Evolutionary conservation across 164 flowering plant species (phyloP), one percentile per base, ranked within the genome.

Genomic region (Annona squamosa): DNA sequence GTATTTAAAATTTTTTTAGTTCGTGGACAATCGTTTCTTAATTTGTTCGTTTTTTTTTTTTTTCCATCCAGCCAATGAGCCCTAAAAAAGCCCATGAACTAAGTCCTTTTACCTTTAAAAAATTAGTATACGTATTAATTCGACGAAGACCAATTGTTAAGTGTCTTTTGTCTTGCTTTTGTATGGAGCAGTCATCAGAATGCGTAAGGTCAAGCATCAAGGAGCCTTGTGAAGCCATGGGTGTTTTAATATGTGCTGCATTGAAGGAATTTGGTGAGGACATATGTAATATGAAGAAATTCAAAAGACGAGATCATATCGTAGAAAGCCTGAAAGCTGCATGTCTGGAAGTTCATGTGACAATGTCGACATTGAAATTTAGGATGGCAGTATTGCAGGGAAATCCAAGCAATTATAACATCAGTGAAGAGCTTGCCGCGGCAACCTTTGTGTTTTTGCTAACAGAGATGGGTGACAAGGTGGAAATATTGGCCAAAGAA

Each of bases 401-500:
- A 71, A 71, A 71, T 71, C 9, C 1, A 9, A 52, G 13, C 13
- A 52, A 16, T 52, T 26, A 26, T 26, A 43, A 12, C 17, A 44
- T n/a, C 44, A 52, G 42, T 4, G 65, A 61, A 4, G 37, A 43
- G 17, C 17, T 43, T 62, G 17, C 47, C 41, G 61, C 61, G 18
- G 64, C 63, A 7, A 61, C 48, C 10, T 59, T 71, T 46, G 73
- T 61, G 42, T 71, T 61, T 46, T n/a, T 80, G 74, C 48, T 90
- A 56, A 78, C 78, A 80, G 88, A 86, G 73, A 81, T 87, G 74
- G 80, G 79, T 69, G 83, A 85, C 9, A 87, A 83, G 73, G 79
- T 89, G 52, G 85, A 85, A 76, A 75, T 68, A 37, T 63, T 92
- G 75, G 86, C 85, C 9, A 83, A 87, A 71, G 80, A 83, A 69